Evolutionary conservation across 2,329 filamentous ascomycete genomes (phyloP).

Genomic region (Aspergillus fumigatus): DNA sequence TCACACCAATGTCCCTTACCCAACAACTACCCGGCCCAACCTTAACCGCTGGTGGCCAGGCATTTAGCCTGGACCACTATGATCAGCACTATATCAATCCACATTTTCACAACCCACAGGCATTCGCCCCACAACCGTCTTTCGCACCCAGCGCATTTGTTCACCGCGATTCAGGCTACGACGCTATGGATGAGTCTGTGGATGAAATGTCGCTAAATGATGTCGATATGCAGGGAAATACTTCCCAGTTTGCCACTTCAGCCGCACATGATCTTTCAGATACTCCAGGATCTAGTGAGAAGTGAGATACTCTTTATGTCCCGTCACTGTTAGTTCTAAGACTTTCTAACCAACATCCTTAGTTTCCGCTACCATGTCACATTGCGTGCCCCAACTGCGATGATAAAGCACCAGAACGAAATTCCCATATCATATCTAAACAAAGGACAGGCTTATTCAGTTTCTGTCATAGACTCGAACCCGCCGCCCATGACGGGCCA

Average conservation of each 20-base stretch:
- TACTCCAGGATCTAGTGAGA: constrained; percentile 46
- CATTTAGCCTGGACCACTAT: constrained; percentile 66
- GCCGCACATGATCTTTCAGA: constrained; percentile 24
- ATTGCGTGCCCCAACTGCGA: constrained; percentile 89
- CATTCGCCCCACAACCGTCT: constrained; percentile 58
- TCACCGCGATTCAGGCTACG: constrained; percentile 74
- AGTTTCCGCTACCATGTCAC: constrained; percentile 86
- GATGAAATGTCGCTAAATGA: constrained; percentile 64
- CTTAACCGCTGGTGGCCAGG: constrained; percentile 49
- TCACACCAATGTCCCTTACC: constrained; percentile 78
- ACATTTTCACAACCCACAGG: constrained; percentile 64
- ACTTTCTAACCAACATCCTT: constrained; percentile 11
- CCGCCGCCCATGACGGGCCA: constrained; percentile 55
- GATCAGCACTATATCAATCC: constrained; percentile 53
- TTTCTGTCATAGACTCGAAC: constrained; percentile 75
- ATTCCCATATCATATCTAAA: constrained; percentile 98
- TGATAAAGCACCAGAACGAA: constrained; percentile 80
- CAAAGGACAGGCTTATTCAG: constrained; percentile 89
- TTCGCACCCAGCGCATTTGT: constrained; percentile 78
- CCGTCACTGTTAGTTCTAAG: not conserved
- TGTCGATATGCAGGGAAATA: constrained; percentile 48
- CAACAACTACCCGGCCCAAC: constrained; percentile 60
- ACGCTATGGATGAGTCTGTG: constrained; percentile 64
- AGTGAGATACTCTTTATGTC: constrained; percentile 33
- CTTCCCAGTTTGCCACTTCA: constrained; percentile 43